Evolutionary conservation across 495 filamentous ascomycete genomes (phyloP), one percentile per base, ranked within the genome.

Genomic region (Hypoxylon fragiforme): DNA sequence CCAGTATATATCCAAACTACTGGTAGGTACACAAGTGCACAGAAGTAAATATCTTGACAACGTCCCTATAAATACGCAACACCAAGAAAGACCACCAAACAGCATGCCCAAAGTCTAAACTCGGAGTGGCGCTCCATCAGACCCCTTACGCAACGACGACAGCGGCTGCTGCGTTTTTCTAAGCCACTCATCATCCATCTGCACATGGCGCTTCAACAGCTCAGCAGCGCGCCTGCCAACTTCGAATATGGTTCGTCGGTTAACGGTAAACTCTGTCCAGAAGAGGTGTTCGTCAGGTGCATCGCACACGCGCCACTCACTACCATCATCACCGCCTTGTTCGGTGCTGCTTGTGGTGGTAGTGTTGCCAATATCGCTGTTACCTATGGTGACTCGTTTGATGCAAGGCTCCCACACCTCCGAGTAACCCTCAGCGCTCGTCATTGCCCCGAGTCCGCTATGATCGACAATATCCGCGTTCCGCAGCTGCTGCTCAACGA

Each of bases 401-500:
- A 64, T 46, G 22, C 72, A 73, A 2, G 71, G 67, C 31, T 52
- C 54, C 49, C 53, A 63, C 3, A 71, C 60, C 2, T 74, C 54
- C 0, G 39, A 28, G 34, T 63, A 75, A 3, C 61, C 55, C 2
- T 70, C 53, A 0, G 24, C 44, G 0, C 30, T 20, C 0, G 61
- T 47, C 30, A 26, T 49, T 2, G 52, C 55, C 1, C 71, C 68
- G 0, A 68, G 42, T 1, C 69, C 69, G 7, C 64, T 68, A 16
- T 56, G 54, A 12, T 74, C 69, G 3, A 50, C 31, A 7, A 73
- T 30, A 1, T 62, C 66, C 5, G 58, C 50, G 16, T 46, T 43
- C 24, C 60, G 65, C 21, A 75, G 51, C 36, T 75, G 70, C 0
- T 50, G 47, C 35, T 75, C 71, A 7, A 64, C 36, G 13, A 74